phyloP scores from a whole-genome alignment of 352 stramenopile species.

The Pythium pectinolyticum region DNA sequence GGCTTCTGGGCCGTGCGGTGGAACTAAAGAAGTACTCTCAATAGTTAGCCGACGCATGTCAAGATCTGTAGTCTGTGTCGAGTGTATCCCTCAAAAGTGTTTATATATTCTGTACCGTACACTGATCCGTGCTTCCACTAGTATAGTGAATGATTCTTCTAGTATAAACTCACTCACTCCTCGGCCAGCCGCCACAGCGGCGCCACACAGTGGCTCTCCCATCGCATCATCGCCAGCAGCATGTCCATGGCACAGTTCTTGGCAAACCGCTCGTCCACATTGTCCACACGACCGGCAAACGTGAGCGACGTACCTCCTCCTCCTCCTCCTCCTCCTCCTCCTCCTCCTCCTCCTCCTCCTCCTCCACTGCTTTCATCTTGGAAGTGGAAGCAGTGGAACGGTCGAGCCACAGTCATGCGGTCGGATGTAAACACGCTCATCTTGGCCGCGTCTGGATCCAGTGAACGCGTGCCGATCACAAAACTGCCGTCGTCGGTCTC shows the following conservation, averaged over 20 bases:
- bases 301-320: constrained; percentile 17
- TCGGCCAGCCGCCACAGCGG: constrained; percentile 19
- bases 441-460: constrained; percentile 16
- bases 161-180: not conserved
- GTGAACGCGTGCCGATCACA: constrained; percentile 24
- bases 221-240: constrained; percentile 30
- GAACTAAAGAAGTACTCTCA: constrained; percentile 11
- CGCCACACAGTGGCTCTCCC: constrained; percentile 30
- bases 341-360: too few relatives aligned
- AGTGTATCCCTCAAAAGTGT: constrained; percentile 1
- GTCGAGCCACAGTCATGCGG: constrained; percentile 18
- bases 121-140: too few relatives aligned
- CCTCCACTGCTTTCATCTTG: too few relatives aligned
- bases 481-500: constrained; percentile 26
- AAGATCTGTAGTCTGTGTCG: too few relatives aligned
- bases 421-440: constrained; percentile 21
- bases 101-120: not conserved
- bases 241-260: constrained; percentile 27
- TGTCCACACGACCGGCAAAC: constrained; percentile 24
- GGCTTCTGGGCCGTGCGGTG: constrained; percentile 26
- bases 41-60: too few relatives aligned
- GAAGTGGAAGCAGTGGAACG: constrained; percentile 32
- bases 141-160: not conserved
- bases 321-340: too few relatives aligned
- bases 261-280: constrained; percentile 1